A percentile compares a stretch with the other conserved stretches of the same genome.
These are phyloP conservation scores for Sordaria brevicollis DNA, from an alignment of 495 filamentous ascomycete species.

Conservation along the genomic window DNA sequence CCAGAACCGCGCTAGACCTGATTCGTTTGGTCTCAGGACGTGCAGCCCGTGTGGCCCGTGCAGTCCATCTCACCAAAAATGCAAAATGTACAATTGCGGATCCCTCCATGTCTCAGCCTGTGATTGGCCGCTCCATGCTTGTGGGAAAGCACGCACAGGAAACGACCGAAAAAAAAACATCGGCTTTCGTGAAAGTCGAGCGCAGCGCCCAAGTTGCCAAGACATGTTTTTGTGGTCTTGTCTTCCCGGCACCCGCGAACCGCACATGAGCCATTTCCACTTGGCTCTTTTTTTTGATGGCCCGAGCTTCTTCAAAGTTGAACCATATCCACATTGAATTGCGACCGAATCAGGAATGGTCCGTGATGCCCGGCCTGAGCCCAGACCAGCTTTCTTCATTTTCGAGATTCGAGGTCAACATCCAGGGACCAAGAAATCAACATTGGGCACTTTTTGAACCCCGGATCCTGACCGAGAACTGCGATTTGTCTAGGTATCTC, in stretches of 20 bases:
- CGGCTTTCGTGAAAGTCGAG: not conserved
- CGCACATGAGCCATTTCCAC: not conserved
- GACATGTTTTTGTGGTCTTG: not conserved
- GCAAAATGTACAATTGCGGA: not conserved
- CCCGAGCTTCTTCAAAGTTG: not conserved
- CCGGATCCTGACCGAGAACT: not conserved
- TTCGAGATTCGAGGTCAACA: not conserved
- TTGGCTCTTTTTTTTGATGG: not conserved
- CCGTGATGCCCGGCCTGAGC: not conserved
- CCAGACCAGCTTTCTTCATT: not conserved
- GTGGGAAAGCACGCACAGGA: not conserved
- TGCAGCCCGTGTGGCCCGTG: not conserved
- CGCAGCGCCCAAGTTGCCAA: not conserved
- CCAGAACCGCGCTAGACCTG: constrained; percentile 2
- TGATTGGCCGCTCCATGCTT: not conserved
- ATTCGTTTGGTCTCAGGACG: not conserved
- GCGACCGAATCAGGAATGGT: not conserved
- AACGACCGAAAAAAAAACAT: not conserved
- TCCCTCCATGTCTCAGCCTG: not conserved
- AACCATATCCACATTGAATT: not conserved
- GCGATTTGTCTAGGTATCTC: too few relatives aligned
- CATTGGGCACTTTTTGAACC: not conserved
- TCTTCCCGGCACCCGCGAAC: not conserved
- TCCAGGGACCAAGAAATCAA: not conserved
- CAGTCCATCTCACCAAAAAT: not conserved